Evolutionary conservation across 2,329 filamentous ascomycete species (phyloP), one percentile per base, ranked within the genome.

Genomic region (Biscogniauxia marginata): DNA sequence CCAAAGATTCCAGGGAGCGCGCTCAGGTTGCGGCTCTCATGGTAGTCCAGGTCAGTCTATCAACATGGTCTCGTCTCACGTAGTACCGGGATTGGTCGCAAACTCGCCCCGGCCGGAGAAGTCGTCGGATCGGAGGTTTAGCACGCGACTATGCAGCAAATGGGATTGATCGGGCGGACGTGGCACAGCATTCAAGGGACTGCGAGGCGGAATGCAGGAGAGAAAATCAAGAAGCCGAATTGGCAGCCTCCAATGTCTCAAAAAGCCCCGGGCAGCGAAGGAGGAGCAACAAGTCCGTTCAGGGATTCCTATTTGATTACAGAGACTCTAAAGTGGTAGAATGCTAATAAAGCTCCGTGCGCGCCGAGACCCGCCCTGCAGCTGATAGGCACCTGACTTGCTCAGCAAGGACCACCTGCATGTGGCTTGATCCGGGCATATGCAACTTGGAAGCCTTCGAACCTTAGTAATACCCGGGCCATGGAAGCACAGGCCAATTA

Each of bases 11-110:
- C 62, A 66, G 58, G 63, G 63, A 67, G 64, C 68, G 64, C 68
- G 67, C 67, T 65, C 59, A 46, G 49, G 45, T 56, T 67, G 69
- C 67, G 69, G 67, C 68, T 67, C 62, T 67, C 65, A 66, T 69
- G 64, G 59, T 59, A 64, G 63, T 62, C 58, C 56, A 56, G 63
- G 59, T 70, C 67, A 70, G 58, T 66, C 64, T 58, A 65, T 60
- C 57, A 66, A 66, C 68, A 71, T 71, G 63, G 63, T 70, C 68
- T 56, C 57, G 54, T 48, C 47, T 48, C 23, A 49, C 44, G 45
- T 45, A 45, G 43, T 39, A 16, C 30, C 58, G 61, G 52, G 60
- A 54, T 59, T 54, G 55, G 48, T 51, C 50, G 55, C 53, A 46
- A 46, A 54, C 18, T 49, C 30, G 34, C 49, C 50, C 50, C 46